phyloP scores from a whole-genome alignment of 345 rosid genomes.

The Hypericum perforatum region DNA sequence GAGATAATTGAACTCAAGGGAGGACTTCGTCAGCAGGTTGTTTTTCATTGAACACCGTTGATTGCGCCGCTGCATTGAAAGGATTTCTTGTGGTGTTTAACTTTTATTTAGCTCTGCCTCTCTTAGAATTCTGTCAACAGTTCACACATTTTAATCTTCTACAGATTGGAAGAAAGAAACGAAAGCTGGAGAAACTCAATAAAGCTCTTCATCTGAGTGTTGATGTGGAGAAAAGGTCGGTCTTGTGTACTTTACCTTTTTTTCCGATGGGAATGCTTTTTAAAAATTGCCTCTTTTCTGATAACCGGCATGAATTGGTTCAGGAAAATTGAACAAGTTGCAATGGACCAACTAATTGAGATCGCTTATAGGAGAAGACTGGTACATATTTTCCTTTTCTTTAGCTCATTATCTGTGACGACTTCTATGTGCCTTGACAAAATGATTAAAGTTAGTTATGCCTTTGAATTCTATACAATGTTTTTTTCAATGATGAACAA shows the following conservation, averaged over 20 bases:
- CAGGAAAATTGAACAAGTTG: slow-evolving; percentile 68
- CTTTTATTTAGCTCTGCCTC: background rate
- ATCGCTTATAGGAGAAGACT: slow-evolving; percentile 67
- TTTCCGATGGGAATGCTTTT: slow-evolving; percentile 8
- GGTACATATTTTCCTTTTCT: slow-evolving; percentile 33
- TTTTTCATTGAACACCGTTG: background rate
- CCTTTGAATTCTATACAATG: too few species aligned
- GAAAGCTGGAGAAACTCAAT: slow-evolving; percentile 50
- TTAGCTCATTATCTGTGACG: too few species aligned
- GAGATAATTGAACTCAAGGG: slow-evolving; percentile 60
- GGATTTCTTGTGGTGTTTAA: background rate
- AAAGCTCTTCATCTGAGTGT: slow-evolving; percentile 37
- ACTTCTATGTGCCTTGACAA: too few species aligned
- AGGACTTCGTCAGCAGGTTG: slow-evolving; percentile 66
- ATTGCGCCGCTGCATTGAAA: background rate
- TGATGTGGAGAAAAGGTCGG: slow-evolving; percentile 57
- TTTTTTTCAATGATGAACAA: too few species aligned
- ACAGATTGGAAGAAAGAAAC: slow-evolving; percentile 56
- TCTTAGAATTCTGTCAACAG: background rate
- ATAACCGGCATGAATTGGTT: slow-evolving; percentile 13
- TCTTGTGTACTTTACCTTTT: slow-evolving; percentile 10
- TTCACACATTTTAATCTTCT: slow-evolving; percentile 15
- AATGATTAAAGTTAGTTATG: too few species aligned
- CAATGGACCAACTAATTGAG: slow-evolving; percentile 82
- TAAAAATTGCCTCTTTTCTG: slow-evolving; percentile 2